Percentiles rank a stretch among this genome's conserved stretches.
Conservation (phyloP, 2,329 filamentous ascomycete species). For the Ascochyta viciae-villosae region DNA sequence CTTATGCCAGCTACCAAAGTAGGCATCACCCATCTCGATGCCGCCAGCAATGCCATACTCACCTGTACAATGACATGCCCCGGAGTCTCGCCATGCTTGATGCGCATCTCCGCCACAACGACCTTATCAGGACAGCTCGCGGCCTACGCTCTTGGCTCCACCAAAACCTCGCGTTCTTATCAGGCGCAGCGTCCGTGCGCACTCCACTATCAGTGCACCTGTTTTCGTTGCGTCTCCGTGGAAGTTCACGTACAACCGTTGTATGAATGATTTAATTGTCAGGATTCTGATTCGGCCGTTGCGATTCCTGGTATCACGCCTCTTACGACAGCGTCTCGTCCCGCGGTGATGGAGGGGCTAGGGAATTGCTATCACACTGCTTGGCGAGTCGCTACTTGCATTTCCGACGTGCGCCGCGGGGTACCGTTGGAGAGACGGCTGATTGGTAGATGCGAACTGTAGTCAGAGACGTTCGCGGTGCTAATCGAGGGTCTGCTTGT, state of each 20-base stretch:
- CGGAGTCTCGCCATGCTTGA: neutral
- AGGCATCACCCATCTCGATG: neutral
- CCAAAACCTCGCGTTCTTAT: conserved; percentile 25
- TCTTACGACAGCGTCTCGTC: conserved; percentile 13
- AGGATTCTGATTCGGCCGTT: conserved; percentile 15
- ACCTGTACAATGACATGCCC: neutral
- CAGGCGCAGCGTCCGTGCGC: conserved; percentile 23
- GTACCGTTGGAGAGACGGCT: neutral
- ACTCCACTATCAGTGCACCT: conserved; percentile 3
- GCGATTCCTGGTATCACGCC: conserved; percentile 5
- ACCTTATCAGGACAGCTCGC: conserved; percentile 18
- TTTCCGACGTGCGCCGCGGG: conserved; percentile 32
- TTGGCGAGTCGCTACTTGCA: conserved; percentile 5
- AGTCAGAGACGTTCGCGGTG: neutral
- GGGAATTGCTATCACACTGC: neutral
- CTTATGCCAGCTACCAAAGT: too few relatives aligned
- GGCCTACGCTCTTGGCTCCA: conserved; percentile 27
- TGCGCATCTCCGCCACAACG: conserved; percentile 6
- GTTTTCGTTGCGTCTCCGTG: conserved; percentile 8
- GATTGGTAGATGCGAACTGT: conserved; percentile 14
- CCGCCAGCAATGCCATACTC: neutral
- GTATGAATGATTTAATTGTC: conserved; percentile 1
- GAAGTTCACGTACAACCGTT: conserved; percentile 10
- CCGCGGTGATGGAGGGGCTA: conserved; percentile 1
- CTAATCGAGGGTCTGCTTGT: conserved; percentile 3